Percentiles rank a stretch among this genome's conserved stretches.
phyloP scores from a whole-genome alignment of 192 early-diverging fungal genomes.

The Podila verticillata region DNA sequence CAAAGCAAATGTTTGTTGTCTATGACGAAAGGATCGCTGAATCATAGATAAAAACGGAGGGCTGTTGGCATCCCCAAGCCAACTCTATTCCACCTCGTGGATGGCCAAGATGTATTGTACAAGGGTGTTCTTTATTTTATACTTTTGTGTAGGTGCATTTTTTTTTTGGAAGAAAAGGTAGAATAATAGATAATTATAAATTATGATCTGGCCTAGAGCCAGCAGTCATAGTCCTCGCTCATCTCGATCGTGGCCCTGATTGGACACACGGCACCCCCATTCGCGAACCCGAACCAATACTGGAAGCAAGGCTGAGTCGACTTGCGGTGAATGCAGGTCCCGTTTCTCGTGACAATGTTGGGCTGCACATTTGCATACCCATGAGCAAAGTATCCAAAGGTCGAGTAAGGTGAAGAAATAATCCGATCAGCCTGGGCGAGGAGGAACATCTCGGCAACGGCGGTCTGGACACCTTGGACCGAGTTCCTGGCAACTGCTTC shows the following conservation, averaged over 20 bases:
- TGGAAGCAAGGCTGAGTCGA: slow-evolving; percentile 51
- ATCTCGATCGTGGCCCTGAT: slow-evolving; percentile 39
- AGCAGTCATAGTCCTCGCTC: slow-evolving; percentile 50
- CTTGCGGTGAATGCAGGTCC: slow-evolving; percentile 29
- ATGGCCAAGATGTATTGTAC: too few species aligned
- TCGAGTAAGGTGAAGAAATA: slow-evolving; percentile 45
- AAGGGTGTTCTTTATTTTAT: too few species aligned
- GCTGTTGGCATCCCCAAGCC: too few species aligned
- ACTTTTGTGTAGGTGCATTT: not conserved
- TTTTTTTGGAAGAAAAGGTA: not conserved
- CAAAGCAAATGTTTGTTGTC: too few species aligned
- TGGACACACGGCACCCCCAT: slow-evolving; percentile 28
- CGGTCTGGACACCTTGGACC: slow-evolving; percentile 35
- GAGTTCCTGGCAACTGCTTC: slow-evolving; percentile 45
- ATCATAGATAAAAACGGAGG: too few species aligned
- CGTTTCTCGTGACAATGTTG: slow-evolving; percentile 42
- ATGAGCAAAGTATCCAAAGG: slow-evolving; percentile 46
- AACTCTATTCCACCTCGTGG: too few species aligned
- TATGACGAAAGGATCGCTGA: too few species aligned
- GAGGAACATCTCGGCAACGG: slow-evolving; percentile 43
- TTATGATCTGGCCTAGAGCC: slow-evolving; percentile 12
- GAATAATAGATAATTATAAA: not conserved
- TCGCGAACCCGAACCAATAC: slow-evolving; percentile 52
- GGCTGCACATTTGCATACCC: slow-evolving; percentile 44
- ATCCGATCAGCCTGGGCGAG: slow-evolving; percentile 41